Conservation (phyloP, 495 filamentous ascomycete species). For the Friedmanniomyces simplex region DNA sequence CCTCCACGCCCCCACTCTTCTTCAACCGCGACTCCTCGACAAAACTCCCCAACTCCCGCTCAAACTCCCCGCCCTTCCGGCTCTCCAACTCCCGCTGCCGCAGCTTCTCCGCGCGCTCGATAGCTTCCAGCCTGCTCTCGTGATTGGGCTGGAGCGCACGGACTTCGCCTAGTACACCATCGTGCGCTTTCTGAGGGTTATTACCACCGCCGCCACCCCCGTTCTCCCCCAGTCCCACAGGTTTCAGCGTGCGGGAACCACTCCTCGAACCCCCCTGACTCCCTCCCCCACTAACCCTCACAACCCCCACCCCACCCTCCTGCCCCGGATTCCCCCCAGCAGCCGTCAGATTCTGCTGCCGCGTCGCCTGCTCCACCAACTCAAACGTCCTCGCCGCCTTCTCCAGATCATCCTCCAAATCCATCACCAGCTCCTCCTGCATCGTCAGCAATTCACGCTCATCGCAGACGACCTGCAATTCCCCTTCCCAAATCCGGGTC, state of each 20-base stretch:
- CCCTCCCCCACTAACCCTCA: neutral
- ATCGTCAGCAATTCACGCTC: slow-evolving; percentile 88
- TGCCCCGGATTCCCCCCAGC: neutral
- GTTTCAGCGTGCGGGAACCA: slow-evolving; percentile 36
- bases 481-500: slow-evolving; percentile 98
- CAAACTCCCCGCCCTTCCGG: slow-evolving; percentile 66
- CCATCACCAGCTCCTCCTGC: slow-evolving; percentile 85
- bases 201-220: slow-evolving; percentile 39
- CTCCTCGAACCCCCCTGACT: slow-evolving; percentile 12
- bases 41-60: slow-evolving; percentile 77
- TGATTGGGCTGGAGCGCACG: slow-evolving; percentile 92
- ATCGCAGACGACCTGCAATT: slow-evolving; percentile 86
- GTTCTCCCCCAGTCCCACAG: slow-evolving; percentile 46
- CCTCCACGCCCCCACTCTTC: slow-evolving; percentile 90
- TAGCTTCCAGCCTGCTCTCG: slow-evolving; percentile 82
- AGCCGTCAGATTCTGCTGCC: slow-evolving; percentile 73
- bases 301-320: neutral
- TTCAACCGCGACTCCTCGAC: slow-evolving; percentile 88
- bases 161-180: slow-evolving; percentile 85
- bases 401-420: slow-evolving; percentile 88
- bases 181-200: slow-evolving; percentile 64
- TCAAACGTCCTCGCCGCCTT: slow-evolving; percentile 87
- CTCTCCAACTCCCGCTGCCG: slow-evolving; percentile 78
- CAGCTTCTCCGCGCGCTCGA: slow-evolving; percentile 85
- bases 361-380: slow-evolving; percentile 90